These are phyloP conservation scores for Linanthus parryae DNA, from an alignment of 148 eudicot genomes.

Conservation along the genomic window DNA sequence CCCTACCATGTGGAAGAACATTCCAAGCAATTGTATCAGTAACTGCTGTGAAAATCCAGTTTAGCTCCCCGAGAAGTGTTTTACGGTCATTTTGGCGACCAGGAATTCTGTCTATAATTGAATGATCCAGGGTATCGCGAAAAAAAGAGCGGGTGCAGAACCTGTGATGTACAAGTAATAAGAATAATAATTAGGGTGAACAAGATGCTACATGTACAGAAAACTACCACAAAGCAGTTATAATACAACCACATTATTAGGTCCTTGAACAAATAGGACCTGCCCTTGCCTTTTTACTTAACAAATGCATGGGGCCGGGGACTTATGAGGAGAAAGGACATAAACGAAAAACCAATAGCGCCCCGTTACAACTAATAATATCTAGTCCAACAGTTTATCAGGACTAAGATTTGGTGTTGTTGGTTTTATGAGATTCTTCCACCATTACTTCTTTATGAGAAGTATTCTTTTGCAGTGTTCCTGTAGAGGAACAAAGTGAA, in stretches of 20 bases:
- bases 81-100: conserved; percentile 94
- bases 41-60: conserved; percentile 96
- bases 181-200: not conserved
- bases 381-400: too few relatives aligned
- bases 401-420: too few relatives aligned
- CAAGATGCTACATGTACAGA: not conserved
- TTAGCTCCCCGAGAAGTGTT: conserved; percentile 96
- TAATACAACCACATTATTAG: not conserved
- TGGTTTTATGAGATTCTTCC: too few relatives aligned
- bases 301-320: too few relatives aligned
- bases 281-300: too few relatives aligned
- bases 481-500: too few relatives aligned
- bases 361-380: too few relatives aligned
- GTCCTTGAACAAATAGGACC: too few relatives aligned
- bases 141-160: conserved; percentile 89
- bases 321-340: too few relatives aligned
- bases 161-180: conserved; percentile 35
- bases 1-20: conserved; percentile 96
- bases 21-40: conserved; percentile 99
- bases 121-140: conserved; percentile 61
- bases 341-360: too few relatives aligned
- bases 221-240: not conserved
- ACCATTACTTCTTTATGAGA: too few relatives aligned
- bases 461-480: too few relatives aligned
- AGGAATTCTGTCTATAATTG: conserved; percentile 87